Percentiles rank a stretch among this genome's conserved stretches.
Conservation (phyloP, 1,284 basidiomycete species). For the Malassezia equina region DNA sequence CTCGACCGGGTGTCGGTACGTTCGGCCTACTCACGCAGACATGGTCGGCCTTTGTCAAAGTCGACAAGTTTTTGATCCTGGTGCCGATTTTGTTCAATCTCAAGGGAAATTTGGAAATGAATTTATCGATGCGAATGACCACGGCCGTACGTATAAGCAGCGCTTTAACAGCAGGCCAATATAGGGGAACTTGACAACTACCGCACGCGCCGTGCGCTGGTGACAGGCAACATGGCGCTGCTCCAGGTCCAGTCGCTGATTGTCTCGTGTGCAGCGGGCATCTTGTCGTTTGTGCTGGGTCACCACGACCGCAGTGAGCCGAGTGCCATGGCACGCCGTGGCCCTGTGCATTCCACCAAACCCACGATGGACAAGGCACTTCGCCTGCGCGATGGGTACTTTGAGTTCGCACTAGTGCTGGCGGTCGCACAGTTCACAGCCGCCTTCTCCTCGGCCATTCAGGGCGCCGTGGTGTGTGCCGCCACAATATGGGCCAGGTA, state of each 20-base stretch:
- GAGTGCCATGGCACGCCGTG: conserved; percentile 11
- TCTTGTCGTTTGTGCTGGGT: conserved; percentile 66
- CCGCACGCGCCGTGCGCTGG: conserved; percentile 58
- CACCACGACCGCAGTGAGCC: conserved; percentile 14
- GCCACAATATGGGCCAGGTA: conserved; percentile 70
- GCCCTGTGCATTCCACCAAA: conserved; percentile 19
- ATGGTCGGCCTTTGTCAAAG: conserved; percentile 75
- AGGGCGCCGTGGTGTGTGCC: conserved; percentile 85
- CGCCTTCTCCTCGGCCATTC: conserved; percentile 64
- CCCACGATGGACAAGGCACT: conserved; percentile 36
- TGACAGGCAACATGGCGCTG: conserved; percentile 72
- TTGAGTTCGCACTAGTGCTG: conserved; percentile 67
- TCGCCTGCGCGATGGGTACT: conserved; percentile 48
- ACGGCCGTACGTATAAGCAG: conserved; percentile 47
- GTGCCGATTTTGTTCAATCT: conserved; percentile 89
- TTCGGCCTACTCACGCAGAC: not conserved
- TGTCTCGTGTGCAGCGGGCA: conserved; percentile 75
- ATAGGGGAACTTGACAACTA: conserved; percentile 78
- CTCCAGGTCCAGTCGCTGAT: conserved; percentile 87
- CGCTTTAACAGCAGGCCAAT: conserved; percentile 51
- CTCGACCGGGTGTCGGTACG: conserved; percentile 11
- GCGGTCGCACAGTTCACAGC: conserved; percentile 81
- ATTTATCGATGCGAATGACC: conserved; percentile 54
- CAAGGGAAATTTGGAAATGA: conserved; percentile 94
- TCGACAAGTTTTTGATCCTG: conserved; percentile 92